Conservation (phyloP, 2,329 filamentous ascomycete species). For the Cladorrhinum sp. region DNA sequence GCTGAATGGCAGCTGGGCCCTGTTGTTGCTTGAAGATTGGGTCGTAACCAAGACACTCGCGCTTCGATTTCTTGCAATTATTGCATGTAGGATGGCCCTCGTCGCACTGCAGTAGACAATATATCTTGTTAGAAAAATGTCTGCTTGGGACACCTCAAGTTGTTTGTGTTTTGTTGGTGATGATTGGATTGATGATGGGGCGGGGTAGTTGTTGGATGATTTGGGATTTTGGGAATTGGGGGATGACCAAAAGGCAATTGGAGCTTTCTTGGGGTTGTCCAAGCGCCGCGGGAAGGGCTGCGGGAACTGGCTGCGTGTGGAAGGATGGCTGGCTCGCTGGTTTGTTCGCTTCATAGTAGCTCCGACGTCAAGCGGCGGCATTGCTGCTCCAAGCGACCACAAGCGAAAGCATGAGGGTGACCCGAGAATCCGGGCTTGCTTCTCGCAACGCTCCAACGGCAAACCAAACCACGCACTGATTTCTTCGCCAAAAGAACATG, state of each 20-base stretch:
- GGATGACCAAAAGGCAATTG: not conserved
- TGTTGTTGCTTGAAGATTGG: slow-evolving; percentile 78
- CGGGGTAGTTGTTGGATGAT: not conserved
- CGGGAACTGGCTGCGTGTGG: slow-evolving; percentile 12
- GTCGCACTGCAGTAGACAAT: slow-evolving; percentile 68
- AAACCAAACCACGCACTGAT: slow-evolving; percentile 3
- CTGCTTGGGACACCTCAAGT: too few relatives aligned
- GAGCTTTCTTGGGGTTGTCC: slow-evolving; percentile 1
- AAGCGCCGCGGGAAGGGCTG: slow-evolving; percentile 5
- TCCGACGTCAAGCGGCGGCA: slow-evolving; percentile 24
- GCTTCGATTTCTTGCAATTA: slow-evolving; percentile 85
- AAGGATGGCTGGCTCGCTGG: slow-evolving; percentile 13
- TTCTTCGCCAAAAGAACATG: slow-evolving; percentile 11
- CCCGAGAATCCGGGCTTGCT: slow-evolving; percentile 16
- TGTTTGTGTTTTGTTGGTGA: slow-evolving; percentile 1
- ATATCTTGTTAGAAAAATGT: slow-evolving; percentile 7
- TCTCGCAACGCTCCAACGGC: slow-evolving; percentile 13
- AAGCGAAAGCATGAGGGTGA: slow-evolving; percentile 31
- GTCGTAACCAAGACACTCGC: slow-evolving; percentile 82
- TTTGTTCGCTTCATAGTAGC: slow-evolving; percentile 29
- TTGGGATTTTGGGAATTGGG: not conserved
- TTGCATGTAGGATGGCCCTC: slow-evolving; percentile 90
- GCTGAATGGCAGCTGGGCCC: slow-evolving; percentile 69
- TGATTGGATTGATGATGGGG: not conserved
- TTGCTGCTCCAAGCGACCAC: slow-evolving; percentile 34